Conservation (phyloP, 768 basidiomycete genomes). For the Kondoa malvinella region DNA sequence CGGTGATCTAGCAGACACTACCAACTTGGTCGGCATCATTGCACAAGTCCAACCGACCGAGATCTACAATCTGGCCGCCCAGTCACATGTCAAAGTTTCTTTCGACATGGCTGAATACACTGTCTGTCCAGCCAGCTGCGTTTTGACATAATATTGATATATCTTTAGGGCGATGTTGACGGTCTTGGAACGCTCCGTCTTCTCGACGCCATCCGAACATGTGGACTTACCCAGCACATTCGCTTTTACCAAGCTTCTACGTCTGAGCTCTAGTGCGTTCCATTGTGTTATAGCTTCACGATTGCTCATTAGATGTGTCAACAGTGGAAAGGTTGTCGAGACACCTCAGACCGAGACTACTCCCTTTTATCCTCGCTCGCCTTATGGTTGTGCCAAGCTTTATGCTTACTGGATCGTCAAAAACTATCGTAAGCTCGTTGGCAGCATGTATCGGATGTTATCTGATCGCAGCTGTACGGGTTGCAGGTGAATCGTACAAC, state of each 20-base stretch:
- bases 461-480: no score
- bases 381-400: constrained; percentile 89
- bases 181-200: constrained; percentile 86
- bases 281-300: no score
- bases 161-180: constrained; percentile 81
- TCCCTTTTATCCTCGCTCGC: constrained; percentile 94
- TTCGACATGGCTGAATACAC: constrained; percentile 99
- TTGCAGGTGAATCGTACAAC: constrained; percentile 84
- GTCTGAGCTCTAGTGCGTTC: constrained; percentile 42
- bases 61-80: constrained; percentile 93
- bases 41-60: constrained; percentile 87
- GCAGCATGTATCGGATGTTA: no score
- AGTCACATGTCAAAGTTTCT: constrained; percentile 96
- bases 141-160: not conserved
- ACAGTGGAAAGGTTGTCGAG: no score
- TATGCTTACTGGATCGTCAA: constrained; percentile 34
- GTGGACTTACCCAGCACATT: constrained; percentile 78
- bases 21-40: constrained; percentile 91
- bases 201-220: constrained; percentile 87
- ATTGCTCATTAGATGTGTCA: no score
- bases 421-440: no score
- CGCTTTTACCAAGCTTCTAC: constrained; percentile 60
- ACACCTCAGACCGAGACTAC: constrained; percentile 91
- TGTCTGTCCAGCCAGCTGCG: constrained; percentile 20
- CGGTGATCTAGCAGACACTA: constrained; percentile 69